Base-by-base conservation (phyloP, 1,139 yeast genomes). In the Zygoascus hellenicus region DNA sequence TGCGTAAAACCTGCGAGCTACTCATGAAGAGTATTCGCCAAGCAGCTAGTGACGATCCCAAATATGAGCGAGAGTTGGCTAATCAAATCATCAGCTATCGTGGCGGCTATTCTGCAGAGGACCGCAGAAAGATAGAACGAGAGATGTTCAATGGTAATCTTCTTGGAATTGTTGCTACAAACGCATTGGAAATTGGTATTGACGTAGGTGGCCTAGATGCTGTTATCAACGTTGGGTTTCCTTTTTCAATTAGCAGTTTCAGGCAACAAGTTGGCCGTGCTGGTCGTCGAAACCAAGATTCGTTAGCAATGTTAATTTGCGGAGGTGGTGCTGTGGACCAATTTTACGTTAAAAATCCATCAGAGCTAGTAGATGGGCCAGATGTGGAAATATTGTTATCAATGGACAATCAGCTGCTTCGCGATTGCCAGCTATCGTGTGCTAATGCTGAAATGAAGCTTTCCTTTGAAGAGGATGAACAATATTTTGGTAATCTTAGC, bases 211-310 rank as follows among this genome's bases (percentile, higher is more conserved):
- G 84, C 19, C 69, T 92, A 46, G 98, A 92, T 65, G 89, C 95
- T 1, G 97, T 90, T 0, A 69, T 92, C 1, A 79, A 89, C 65
- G 88, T 95, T 58, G 97, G 97, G 0, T 94, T 92, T 55, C 98
- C 98, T 0, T 70, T 80, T 37, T 85, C 95, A 52, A 76, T 89
- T 51, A 83, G 94, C 52, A 88, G 88, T 53, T 76, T 92, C 59
- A 88, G 92, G 56, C 99, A 92, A 64, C 98, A 92, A 60, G 83
- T 94, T 70, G 99, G 98, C 33, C 75, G 98, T 57, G 97, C 96
- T 0, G 98, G 98, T 11, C 78, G 96, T 49, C 76, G 77, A 43
- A 75, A 74, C 45, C 54, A 55, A 13, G 83, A 81, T 49, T 83
- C 97, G 13, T 65, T 92, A 59, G 92, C 96, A 0, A 67, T 92